Percentiles rank a stretch among this genome's conserved stretches.
Conservation (phyloP, 768 basidiomycete species). For the Chlorophyllum brunneum region DNA sequence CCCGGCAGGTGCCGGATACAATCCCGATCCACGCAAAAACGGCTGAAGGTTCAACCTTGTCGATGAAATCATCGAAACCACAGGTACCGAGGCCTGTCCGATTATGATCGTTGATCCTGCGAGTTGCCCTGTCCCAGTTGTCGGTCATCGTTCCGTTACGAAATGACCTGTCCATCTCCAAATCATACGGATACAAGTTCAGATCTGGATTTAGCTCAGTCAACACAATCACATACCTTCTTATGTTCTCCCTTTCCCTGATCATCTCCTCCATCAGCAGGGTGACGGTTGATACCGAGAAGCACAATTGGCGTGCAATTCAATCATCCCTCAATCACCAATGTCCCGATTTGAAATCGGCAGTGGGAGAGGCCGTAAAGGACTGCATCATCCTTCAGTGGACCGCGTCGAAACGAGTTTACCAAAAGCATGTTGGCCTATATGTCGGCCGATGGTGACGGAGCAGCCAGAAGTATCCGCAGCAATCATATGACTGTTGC, state of each 20-base stretch:
- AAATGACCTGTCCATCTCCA: neutral
- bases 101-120: too few species aligned
- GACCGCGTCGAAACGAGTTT: neutral
- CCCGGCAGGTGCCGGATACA: constrained; percentile 9
- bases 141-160: neutral
- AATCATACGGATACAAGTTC: neutral
- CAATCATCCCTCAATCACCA: neutral
- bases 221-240: too few species aligned
- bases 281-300: neutral
- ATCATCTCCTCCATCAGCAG: neutral
- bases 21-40: constrained; percentile 9
- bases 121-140: neutral
- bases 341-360: neutral
- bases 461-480: constrained; percentile 12
- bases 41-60: constrained; percentile 13
- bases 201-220: constrained; percentile 4
- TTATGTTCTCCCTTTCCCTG: constrained; percentile 4
- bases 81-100: too few species aligned
- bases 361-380: neutral
- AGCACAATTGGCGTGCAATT: constrained; percentile 13
- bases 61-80: neutral
- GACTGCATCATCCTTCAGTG: neutral
- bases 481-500: constrained; percentile 17
- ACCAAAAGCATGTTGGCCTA: constrained; percentile 15
- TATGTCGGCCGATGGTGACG: constrained; percentile 24